Evolutionary conservation across 108 stramenopile genomes (phyloP).

Genomic region (Poteriospumella lacustris): DNA sequence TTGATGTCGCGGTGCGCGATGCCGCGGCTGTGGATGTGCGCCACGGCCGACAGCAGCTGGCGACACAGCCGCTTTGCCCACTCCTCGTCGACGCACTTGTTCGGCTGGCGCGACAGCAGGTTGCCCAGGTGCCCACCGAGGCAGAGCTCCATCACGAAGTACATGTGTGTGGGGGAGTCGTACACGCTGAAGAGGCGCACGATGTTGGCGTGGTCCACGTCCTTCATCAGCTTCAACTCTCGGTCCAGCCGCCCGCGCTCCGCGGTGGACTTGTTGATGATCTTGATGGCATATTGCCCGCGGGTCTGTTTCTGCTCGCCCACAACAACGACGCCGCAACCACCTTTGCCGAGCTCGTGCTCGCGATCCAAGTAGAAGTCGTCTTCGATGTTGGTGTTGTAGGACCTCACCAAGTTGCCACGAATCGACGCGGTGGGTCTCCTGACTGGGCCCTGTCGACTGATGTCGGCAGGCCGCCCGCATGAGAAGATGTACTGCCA

Average conservation of each 20-base stretch:
- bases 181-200: slow-evolving; percentile 20
- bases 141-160: slow-evolving; percentile 29
- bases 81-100: neutral
- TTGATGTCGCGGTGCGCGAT: slow-evolving; percentile 26
- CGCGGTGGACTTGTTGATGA: slow-evolving; percentile 2
- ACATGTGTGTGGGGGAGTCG: slow-evolving; percentile 13
- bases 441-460: too few relatives aligned
- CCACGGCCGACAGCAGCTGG: slow-evolving; percentile 21
- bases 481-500: too few relatives aligned
- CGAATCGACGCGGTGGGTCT: too few relatives aligned
- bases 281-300: slow-evolving; percentile 22
- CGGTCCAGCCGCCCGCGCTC: slow-evolving; percentile 19
- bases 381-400: neutral
- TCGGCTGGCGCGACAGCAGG: neutral
- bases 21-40: slow-evolving; percentile 22
- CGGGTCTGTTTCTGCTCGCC: slow-evolving; percentile 23
- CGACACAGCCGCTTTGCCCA: slow-evolving; percentile 11
- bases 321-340: slow-evolving; percentile 26
- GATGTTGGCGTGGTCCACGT: slow-evolving; percentile 27
- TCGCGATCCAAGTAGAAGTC: slow-evolving; percentile 12
- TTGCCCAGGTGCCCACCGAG: slow-evolving; percentile 20
- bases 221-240: slow-evolving; percentile 25
- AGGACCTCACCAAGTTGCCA: neutral
- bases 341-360: slow-evolving; percentile 1
- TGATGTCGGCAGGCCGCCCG: too few relatives aligned